Percentiles rank a stretch among this genome's conserved stretches.
These are phyloP conservation scores for Pichia heedii DNA, from an alignment of 805 yeast species.

Conservation along the genomic window DNA sequence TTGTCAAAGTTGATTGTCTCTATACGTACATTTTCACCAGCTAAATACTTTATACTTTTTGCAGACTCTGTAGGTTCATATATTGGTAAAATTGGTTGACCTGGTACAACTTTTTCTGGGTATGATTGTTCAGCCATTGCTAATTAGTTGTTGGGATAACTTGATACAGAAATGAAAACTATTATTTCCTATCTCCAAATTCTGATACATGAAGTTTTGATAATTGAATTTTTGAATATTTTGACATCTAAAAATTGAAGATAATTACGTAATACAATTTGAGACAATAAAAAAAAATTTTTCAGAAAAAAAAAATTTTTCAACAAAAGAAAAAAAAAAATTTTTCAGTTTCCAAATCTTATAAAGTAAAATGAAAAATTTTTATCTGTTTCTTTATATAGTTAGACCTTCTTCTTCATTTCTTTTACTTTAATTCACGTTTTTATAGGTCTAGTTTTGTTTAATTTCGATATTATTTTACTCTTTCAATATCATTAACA, in stretches of 20 bases:
- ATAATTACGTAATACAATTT: neutral
- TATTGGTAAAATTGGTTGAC: conserved; percentile 65
- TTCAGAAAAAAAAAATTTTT: neutral
- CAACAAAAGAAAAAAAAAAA: neutral
- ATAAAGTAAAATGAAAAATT: neutral
- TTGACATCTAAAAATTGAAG: too few relatives aligned
- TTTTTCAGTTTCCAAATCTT: neutral
- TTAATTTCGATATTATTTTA: neutral
- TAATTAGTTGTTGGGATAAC: neutral
- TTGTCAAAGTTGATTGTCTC: conserved; percentile 35
- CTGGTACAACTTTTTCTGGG: conserved; percentile 63
- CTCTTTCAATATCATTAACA: neutral
- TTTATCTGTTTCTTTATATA: neutral
- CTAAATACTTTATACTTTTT: conserved; percentile 30
- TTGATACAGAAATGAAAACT: too few relatives aligned
- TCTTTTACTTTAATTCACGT: neutral
- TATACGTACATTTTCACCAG: conserved; percentile 60
- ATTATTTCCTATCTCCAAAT: too few relatives aligned
- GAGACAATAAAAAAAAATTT: neutral
- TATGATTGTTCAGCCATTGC: conserved; percentile 11
- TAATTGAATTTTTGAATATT: too few relatives aligned
- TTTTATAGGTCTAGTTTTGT: neutral
- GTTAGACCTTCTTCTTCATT: neutral
- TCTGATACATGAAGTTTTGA: too few relatives aligned
- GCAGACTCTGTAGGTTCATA: conserved; percentile 24